Evolutionary conservation across 129 eudicot species (phyloP), one percentile per base, ranked within the genome.

Genomic region (Kitagawia praeruptora): DNA sequence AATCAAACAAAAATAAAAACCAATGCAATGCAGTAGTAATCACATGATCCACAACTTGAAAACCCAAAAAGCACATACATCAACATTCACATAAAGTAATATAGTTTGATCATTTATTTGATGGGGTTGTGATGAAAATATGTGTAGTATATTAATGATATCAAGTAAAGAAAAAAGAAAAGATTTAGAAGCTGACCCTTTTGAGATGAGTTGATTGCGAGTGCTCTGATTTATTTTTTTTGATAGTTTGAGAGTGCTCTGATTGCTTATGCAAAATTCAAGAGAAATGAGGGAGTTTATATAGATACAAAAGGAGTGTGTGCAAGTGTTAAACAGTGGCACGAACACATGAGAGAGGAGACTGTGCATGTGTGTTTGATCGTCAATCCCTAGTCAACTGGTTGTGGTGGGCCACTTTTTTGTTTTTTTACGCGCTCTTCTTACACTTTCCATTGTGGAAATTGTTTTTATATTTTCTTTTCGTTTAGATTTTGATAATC

Each of bases 331-430:
- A 19, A 19, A 53, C 0, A 53, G 10, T 14, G 25, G 19, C 63
- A 53, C 63, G 10, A 53, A 53, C 63, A 51, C 21, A 45, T 45
- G 3, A 9, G 48, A 10, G 48, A 9, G 48, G 48, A 31, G 11
- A 31, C 34, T 31, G 51, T 11, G 51, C 34, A 31, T 1, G 53
- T 13, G 70, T 61, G 15, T 25, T 66, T 66, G 72, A 66, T 66
- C 72, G 72, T 66, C 72, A 66, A 66, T 66, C 41, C 72, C 72
- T 4, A 66, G 72, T 66, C 41, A 66, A 66, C 41, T 66, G 34
- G 4, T n/a, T 2, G 31, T 31, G 21, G 67, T 58, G 72, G 70
- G 21, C 38, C 71, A 27, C 9, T 21, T 8, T 53, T 23, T 0
- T 56, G 71, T 27, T 11, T 31, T 48, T 25, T 25, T 23, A 61